Percentiles rank a stretch among this genome's conserved stretches.
These are phyloP conservation scores for Francoa sonchifolia DNA, from an alignment of 441 rosid species.

Conservation along the genomic window DNA sequence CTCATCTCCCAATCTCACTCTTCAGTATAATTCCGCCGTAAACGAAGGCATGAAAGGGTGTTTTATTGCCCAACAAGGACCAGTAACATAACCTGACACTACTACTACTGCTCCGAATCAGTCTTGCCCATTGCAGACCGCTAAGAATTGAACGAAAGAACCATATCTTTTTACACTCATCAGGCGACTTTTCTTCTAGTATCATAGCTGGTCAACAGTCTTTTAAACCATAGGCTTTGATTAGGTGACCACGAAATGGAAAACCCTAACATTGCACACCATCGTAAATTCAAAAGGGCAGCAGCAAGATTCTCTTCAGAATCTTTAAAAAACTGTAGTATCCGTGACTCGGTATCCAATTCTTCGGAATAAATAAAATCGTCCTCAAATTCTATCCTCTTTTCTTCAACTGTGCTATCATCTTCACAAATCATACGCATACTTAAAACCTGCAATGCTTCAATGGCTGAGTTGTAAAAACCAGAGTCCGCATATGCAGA, in stretches of 20 bases:
- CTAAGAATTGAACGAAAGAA: no score
- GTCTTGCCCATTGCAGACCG: no score
- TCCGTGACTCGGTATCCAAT: constrained; percentile 35
- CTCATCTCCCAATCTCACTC: no score
- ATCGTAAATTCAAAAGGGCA: constrained; percentile 56
- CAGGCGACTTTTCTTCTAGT: background rate
- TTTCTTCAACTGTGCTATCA: constrained; percentile 24
- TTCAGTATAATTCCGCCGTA: no score
- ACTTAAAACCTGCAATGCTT: constrained; percentile 68
- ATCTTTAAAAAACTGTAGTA: constrained; percentile 29
- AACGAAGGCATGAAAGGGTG: no score
- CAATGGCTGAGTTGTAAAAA: constrained; percentile 37
- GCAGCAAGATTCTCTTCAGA: constrained; percentile 30
- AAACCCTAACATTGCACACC: constrained; percentile 58
- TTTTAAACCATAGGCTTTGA: constrained; percentile 47
- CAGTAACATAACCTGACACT: no score
- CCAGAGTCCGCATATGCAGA: constrained; percentile 32
- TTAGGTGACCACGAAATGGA: constrained; percentile 52
- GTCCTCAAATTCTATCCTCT: constrained; percentile 38
- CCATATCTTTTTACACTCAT: no score
- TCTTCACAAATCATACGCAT: constrained; percentile 52
- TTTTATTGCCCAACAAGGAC: no score
- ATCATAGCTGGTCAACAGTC: constrained; percentile 30
- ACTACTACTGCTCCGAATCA: no score
- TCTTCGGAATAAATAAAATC: constrained; percentile 45